Evolutionary conservation across 1,284 basidiomycete species (phyloP), one percentile per base, ranked within the genome.

Genomic region (Mycena sp.): DNA sequence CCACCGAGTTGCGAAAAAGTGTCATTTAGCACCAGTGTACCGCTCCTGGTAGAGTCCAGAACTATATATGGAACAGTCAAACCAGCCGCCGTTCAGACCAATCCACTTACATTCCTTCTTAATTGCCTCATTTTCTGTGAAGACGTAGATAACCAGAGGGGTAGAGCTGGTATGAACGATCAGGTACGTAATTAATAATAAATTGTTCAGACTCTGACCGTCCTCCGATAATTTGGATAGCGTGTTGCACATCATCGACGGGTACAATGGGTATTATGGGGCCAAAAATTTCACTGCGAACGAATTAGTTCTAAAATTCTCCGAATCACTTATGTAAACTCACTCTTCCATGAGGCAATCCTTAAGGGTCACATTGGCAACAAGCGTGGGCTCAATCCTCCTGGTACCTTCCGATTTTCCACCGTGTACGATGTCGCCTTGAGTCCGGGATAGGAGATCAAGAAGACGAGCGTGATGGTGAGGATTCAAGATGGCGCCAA

Each of bases 341-440:
- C 64, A 90, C 88, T 95, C 89, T 75, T 86, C 84, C 87, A 95
- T 87, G 67, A 95, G 71, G 2, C 85, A 85, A 74, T 95, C 93
- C 63, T 88, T 86, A 0, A 72, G 75, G 41, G 78, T 73, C 6
- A 90, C 89, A 65, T 91, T 83, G 61, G 79, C 83, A 45, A 94
- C 82, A n/a, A 91, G 72, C 0, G 91, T 93, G 16, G 90, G 87
- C 10, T 88, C 85, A 55, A 93, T 83, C 67, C 84, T 90, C 65
- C 83, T 83, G 61, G 76, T 80, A 14, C 77, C 76, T 64, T 83
- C 83, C 0, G 80, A 80, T 45, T 89, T 80, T 2, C 93, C 94
- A 1, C 93, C 92, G 56, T 91, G 71, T 1, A 88, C 88, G 30
- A 95, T 73, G 16, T 81, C 82, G 25, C 95, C 94, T 63, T 90